A percentile compares a stretch with the other conserved stretches of the same genome.
Evolutionary conservation across 1,139 yeast species (phyloP).

Genomic region (Taphrina pruni): DNA sequence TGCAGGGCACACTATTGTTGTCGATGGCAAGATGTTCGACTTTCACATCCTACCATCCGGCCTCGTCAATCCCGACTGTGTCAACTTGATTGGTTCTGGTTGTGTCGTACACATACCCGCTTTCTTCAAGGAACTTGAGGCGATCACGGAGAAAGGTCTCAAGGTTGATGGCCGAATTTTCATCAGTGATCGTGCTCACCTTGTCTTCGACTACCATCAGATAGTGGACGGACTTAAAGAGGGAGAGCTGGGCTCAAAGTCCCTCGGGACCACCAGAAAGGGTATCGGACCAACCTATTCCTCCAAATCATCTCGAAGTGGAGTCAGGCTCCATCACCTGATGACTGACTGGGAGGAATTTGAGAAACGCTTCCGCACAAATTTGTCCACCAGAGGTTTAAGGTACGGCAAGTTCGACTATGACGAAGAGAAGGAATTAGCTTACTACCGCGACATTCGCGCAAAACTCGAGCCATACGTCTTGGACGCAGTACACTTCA

Average conservation of each 20-base stretch:
- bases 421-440: constrained; percentile 80
- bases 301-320: constrained; percentile 95
- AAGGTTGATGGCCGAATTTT: constrained; percentile 80
- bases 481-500: constrained; percentile 87
- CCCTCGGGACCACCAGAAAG: constrained; percentile 98
- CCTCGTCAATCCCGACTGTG: constrained; percentile 87
- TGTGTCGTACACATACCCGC: constrained; percentile 96
- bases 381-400: constrained; percentile 77
- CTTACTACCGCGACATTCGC: constrained; percentile 73
- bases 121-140: constrained; percentile 82
- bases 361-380: constrained; percentile 74
- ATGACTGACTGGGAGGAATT: constrained; percentile 95
- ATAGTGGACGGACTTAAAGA: constrained; percentile 94
- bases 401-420: constrained; percentile 94
- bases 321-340: constrained; percentile 94
- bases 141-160: constrained; percentile 77
- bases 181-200: constrained; percentile 89
- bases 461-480: constrained; percentile 84
- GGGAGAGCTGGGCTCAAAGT: constrained; percentile 82
- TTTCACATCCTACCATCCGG: constrained; percentile 98
- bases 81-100: constrained; percentile 91
- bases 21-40: constrained; percentile 83
- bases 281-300: constrained; percentile 99
- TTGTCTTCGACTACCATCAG: constrained; percentile 97
- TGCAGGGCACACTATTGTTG: constrained; percentile 98